A percentile compares a stretch with the other conserved stretches of the same genome.
phyloP scores from a whole-genome alignment of 768 basidiomycete species.

The Suillus brevipes region DNA sequence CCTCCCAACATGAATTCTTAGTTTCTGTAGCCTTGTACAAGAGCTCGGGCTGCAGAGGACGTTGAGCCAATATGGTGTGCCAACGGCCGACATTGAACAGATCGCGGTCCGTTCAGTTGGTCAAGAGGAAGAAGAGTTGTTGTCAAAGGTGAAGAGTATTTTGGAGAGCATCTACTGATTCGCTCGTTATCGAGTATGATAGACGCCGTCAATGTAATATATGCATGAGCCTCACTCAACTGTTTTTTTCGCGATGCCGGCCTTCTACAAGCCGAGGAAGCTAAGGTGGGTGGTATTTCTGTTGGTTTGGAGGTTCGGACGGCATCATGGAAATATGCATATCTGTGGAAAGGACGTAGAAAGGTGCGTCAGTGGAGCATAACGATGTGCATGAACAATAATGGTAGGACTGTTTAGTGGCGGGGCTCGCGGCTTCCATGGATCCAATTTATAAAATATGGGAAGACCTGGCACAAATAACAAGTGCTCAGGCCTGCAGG shows the following conservation, averaged over 20 bases:
- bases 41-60: conserved; percentile 58
- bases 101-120: conserved; percentile 42
- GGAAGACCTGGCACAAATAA: too few relatives aligned
- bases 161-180: conserved; percentile 46
- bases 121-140: conserved; percentile 34
- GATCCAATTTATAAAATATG: too few relatives aligned
- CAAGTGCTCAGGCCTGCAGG: too few relatives aligned
- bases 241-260: background rate
- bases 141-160: conserved; percentile 47
- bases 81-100: conserved; percentile 49
- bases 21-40: conserved; percentile 52
- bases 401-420: background rate
- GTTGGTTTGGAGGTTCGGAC: background rate
- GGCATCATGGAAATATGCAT: background rate
- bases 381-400: background rate
- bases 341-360: background rate
- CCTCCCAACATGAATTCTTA: conserved; percentile 7
- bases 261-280: background rate
- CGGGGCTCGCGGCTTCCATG: background rate
- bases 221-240: background rate
- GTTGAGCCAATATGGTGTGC: conserved; percentile 64
- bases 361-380: background rate
- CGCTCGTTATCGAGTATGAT: background rate
- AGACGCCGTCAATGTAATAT: background rate
- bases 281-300: background rate